A percentile compares a stretch with the other conserved stretches of the same genome.
These are phyloP conservation scores for Tetrapisispora taiwanensis DNA, from an alignment of 805 yeast species.

Conservation along the genomic window DNA sequence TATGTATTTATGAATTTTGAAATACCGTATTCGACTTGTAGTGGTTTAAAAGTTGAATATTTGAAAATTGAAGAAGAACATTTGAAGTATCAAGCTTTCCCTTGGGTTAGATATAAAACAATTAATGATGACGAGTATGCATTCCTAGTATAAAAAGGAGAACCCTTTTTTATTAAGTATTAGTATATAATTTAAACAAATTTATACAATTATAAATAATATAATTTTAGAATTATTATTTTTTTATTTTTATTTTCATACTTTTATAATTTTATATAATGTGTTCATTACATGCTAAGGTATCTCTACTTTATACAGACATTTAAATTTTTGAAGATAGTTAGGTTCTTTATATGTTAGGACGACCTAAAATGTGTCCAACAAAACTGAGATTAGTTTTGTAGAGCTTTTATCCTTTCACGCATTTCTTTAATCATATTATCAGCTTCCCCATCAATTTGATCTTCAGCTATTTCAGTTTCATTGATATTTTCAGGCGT, in stretches of 20 bases:
- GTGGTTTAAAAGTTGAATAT: slow-evolving; percentile 58
- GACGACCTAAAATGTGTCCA: too few species aligned
- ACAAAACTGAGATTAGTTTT: slow-evolving; percentile 20
- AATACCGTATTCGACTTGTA: slow-evolving; percentile 52
- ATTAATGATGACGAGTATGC: slow-evolving; percentile 33
- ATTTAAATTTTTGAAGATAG: too few species aligned
- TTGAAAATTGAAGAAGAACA: slow-evolving; percentile 55
- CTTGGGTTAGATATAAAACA: slow-evolving; percentile 64
- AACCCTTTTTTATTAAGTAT: too few species aligned
- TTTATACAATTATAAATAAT: background rate
- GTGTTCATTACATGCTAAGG: background rate
- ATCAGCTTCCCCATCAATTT: slow-evolving; percentile 54
- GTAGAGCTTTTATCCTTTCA: slow-evolving; percentile 77
- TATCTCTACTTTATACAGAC: too few species aligned
- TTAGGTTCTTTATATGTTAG: too few species aligned
- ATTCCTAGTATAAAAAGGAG: slow-evolving; percentile 10
- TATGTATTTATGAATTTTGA: slow-evolving; percentile 46
- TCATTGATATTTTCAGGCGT: slow-evolving; percentile 15
- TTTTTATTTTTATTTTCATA: background rate
- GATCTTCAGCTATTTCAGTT: slow-evolving; percentile 33
- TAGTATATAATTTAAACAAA: background rate
- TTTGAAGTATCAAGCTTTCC: slow-evolving; percentile 56
- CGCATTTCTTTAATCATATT: slow-evolving; percentile 77
- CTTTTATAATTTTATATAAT: too few species aligned
- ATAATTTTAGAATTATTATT: too few species aligned